Base-by-base conservation (phyloP, 805 yeast species). In the Candida loeiensis region DNA sequence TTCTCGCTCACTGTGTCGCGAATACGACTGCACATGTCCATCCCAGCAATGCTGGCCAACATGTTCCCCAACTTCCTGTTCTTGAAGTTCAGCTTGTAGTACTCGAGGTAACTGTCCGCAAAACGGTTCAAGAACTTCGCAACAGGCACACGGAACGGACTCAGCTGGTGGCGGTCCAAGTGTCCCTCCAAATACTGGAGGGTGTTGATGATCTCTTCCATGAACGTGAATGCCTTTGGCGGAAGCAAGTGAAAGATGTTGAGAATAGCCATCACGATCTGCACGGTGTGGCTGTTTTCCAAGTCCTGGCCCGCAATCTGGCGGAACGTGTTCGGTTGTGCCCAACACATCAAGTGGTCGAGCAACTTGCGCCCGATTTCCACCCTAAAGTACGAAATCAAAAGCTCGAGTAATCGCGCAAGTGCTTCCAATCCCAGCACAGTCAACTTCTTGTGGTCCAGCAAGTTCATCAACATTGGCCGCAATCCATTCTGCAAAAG, bases 341-440 rank as follows among this genome's bases (percentile, higher is more conserved):
- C 95, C 95, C 96, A 90, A 0, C 97, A 96, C 76, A 82, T 84
- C 48, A 93, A 69, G 61, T 93, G 99, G 55, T 93, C 98, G 22
- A 95, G 72, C 37, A 93, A 65, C 53, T 93, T 93, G 36, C 89
- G 76, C 22, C 99, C 99, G 49, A 93, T 91, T 59, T 93, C 99
- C 14, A 95, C 97, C 58, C 95, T 85, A 71, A 93, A 93, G 54
- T 93, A 91, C 3, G 95, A 87, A 25, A 91, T 89, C 48, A 93
- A 68, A 16, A 95, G 68, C 54, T 91, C 96, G 30, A 93, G 69
- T 22, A 93, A 69, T 32, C 95, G 71, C 0, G 97, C 95, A 16
- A 93, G 69, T 0, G 98, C 96, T 54, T 91, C 96, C 14, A 93
- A 68, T 2, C 97, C 96, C 1, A 87, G 76, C 1, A 87, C 93